These are phyloP conservation scores for Thraustochytrium striatum DNA, from an alignment of 352 stramenopile species.

Conservation along the genomic window DNA sequence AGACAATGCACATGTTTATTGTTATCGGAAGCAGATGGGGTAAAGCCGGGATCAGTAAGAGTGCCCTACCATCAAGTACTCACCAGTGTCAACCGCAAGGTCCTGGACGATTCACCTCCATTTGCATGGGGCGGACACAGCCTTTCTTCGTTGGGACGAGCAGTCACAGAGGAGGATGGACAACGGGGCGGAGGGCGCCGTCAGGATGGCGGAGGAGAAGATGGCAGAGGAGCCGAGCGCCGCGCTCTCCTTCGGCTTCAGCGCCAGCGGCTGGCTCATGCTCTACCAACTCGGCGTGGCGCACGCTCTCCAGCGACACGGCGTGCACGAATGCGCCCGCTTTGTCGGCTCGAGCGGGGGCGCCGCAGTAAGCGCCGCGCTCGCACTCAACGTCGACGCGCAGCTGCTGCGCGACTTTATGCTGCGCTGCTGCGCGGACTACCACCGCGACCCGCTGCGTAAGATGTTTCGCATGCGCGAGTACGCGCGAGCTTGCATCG, in stretches of 20 bases:
- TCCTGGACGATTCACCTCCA: no score
- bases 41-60: no score
- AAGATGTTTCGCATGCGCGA: conserved; percentile 67
- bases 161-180: no score
- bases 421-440: conserved; percentile 60
- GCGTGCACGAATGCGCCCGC: conserved; percentile 61
- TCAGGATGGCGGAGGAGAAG: no score
- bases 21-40: no score
- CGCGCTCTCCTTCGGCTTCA: conserved; percentile 68
- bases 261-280: conserved; percentile 76
- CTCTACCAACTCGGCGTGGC: conserved; percentile 78
- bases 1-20: no score
- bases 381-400: conserved; percentile 70
- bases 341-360: conserved; percentile 73
- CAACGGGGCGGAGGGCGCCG: no score
- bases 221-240: no score
- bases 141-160: no score
- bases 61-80: no score
- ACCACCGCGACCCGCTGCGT: conserved; percentile 59
- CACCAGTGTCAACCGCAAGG: no score
- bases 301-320: conserved; percentile 71
- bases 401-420: conserved; percentile 67
- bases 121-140: no score
- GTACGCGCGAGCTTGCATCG: conserved; percentile 65
- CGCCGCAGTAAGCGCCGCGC: conserved; percentile 65